phyloP scores from a whole-genome alignment of 257 asterid genomes.

The Solanum microdontum region DNA sequence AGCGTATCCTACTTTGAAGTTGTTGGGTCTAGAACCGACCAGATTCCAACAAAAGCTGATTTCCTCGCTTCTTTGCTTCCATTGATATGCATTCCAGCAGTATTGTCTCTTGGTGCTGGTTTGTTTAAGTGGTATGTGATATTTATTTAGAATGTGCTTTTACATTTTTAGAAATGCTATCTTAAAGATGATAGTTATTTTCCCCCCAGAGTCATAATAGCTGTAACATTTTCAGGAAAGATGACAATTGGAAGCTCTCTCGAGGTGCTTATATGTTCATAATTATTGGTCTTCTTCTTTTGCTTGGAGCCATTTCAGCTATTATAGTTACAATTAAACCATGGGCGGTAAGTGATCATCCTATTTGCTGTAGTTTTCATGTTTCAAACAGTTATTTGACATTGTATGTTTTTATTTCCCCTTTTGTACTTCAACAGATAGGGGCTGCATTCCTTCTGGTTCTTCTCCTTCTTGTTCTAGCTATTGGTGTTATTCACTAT shows the following conservation, averaged over 20 bases:
- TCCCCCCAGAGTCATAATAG: neutral
- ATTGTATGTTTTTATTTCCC: neutral
- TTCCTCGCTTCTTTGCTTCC: slow-evolving; percentile 96
- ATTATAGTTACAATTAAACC: slow-evolving; percentile 63
- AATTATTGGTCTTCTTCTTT: slow-evolving; percentile 63
- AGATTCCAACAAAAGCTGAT: slow-evolving; percentile 75
- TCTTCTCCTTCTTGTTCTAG: slow-evolving; percentile 80
- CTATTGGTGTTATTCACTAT: slow-evolving; percentile 89
- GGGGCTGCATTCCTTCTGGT: slow-evolving; percentile 92
- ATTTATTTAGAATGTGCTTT: neutral
- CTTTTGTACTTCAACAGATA: slow-evolving; percentile 43
- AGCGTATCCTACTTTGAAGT: slow-evolving; percentile 76
- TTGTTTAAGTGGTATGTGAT: slow-evolving; percentile 81
- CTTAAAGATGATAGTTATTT: slow-evolving; percentile 1
- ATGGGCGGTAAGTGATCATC: slow-evolving; percentile 64
- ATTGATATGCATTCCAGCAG: slow-evolving; percentile 86
- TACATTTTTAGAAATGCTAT: slow-evolving; percentile 1
- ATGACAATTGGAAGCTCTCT: slow-evolving; percentile 90
- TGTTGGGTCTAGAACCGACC: slow-evolving; percentile 67
- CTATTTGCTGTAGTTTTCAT: neutral
- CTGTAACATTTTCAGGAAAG: slow-evolving; percentile 64
- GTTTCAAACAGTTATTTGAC: slow-evolving; percentile 5
- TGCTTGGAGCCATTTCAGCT: slow-evolving; percentile 87
- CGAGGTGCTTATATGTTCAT: slow-evolving; percentile 81
- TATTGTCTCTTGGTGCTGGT: slow-evolving; percentile 73